These are phyloP conservation scores for Xylariaceae sp. DNA, from an alignment of 2,329 filamentous ascomycete genomes.

Conservation along the genomic window DNA sequence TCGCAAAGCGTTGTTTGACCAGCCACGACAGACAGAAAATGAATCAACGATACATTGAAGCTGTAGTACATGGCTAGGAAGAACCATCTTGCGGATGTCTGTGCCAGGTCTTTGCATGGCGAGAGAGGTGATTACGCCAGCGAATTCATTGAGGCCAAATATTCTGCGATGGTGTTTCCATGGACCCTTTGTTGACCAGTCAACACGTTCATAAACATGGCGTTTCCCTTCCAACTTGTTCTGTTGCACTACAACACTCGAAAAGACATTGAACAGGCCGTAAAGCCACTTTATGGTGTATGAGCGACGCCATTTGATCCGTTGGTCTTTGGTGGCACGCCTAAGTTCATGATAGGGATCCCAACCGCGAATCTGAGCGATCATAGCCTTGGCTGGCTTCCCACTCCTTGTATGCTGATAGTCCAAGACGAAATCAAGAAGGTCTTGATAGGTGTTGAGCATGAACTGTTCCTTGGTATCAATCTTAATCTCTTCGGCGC, in stretches of 20 bases:
- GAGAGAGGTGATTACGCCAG: slow-evolving; percentile 39
- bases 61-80: slow-evolving; percentile 46
- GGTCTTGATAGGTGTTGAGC: slow-evolving; percentile 38
- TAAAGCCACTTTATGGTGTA: slow-evolving; percentile 52
- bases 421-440: slow-evolving; percentile 43
- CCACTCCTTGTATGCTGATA: slow-evolving; percentile 42
- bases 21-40: slow-evolving; percentile 41
- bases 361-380: slow-evolving; percentile 38
- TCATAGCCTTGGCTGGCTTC: slow-evolving; percentile 44
- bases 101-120: slow-evolving; percentile 42
- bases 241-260: slow-evolving; percentile 36
- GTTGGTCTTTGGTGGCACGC: slow-evolving; percentile 35
- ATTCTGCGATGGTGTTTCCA: slow-evolving; percentile 36
- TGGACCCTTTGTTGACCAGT: slow-evolving; percentile 40
- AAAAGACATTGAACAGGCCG: slow-evolving; percentile 46
- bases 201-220: slow-evolving; percentile 32
- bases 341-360: slow-evolving; percentile 38
- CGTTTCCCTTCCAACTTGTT: slow-evolving; percentile 34
- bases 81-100: slow-evolving; percentile 37
- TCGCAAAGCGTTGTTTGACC: slow-evolving; percentile 31
- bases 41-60: slow-evolving; percentile 49
- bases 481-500: slow-evolving; percentile 23
- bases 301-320: slow-evolving; percentile 42
- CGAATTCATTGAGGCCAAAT: slow-evolving; percentile 45
- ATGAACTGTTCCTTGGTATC: slow-evolving; percentile 43